phyloP scores from a whole-genome alignment of 768 basidiomycete genomes.

The Chalciporus pseudorubinellus region DNA sequence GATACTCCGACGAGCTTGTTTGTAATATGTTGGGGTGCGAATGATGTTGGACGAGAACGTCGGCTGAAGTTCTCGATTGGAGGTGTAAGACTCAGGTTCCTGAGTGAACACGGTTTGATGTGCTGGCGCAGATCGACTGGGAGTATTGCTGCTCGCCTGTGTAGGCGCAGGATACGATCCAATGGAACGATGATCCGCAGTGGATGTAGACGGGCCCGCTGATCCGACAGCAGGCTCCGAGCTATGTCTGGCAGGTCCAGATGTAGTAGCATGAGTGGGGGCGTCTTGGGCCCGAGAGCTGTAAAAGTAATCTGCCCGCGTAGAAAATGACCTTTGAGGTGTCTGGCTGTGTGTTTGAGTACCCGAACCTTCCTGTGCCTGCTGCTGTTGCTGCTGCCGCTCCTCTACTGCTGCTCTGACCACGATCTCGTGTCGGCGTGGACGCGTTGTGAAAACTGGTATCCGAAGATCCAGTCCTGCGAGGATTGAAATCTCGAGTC shows the following conservation, averaged over 20 bases:
- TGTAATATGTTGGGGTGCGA: constrained; percentile 66
- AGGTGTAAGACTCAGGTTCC: constrained; percentile 47
- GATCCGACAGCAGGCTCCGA: constrained; percentile 18
- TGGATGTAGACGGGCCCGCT: constrained; percentile 6
- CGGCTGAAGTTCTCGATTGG: constrained; percentile 52
- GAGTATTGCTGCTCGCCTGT: constrained; percentile 11
- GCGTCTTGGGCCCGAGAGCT: constrained; percentile 14
- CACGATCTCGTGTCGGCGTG: constrained; percentile 24
- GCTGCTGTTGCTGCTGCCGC: too few species aligned
- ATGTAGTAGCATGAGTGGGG: not conserved
- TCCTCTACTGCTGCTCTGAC: constrained; percentile 12
- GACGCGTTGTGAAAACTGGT: constrained; percentile 1
- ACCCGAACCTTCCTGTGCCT: constrained; percentile 13
- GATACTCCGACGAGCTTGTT: constrained; percentile 21
- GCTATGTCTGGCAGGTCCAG: constrained; percentile 22
- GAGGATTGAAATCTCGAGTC: constrained; percentile 26
- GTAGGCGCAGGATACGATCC: constrained; percentile 29
- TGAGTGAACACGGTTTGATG: constrained; percentile 17
- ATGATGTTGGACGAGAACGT: constrained; percentile 71
- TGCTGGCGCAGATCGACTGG: constrained; percentile 10
- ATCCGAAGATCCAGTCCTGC: constrained; percentile 24
- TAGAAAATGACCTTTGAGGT: constrained; percentile 19
- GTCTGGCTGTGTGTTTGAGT: constrained; percentile 20
- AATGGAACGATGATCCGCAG: constrained; percentile 15
- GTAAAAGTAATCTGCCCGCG: constrained; percentile 19